Percentiles rank a stretch among this genome's conserved stretches.
Conservation (phyloP, 768 basidiomycete genomes). For the Russula dissimulans region DNA sequence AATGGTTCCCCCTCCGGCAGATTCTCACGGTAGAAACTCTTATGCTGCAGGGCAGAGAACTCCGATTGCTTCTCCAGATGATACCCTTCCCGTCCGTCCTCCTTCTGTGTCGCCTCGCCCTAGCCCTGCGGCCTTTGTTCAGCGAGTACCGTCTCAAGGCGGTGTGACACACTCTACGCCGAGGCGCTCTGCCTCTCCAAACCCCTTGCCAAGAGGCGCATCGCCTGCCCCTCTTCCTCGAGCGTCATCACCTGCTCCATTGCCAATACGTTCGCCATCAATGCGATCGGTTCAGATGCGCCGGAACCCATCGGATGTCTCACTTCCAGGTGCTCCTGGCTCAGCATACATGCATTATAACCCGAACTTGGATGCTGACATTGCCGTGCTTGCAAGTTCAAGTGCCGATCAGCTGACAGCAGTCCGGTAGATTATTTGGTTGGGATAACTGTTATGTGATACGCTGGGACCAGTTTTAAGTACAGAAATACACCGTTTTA, state of each 20-base stretch:
- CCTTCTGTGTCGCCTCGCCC: slow-evolving; percentile 12
- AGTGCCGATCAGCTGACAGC: slow-evolving; percentile 6
- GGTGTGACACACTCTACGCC: neutral
- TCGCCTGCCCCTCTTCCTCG: slow-evolving; percentile 14
- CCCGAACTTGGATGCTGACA: slow-evolving; percentile 14
- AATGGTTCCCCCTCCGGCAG: neutral
- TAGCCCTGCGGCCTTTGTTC: neutral
- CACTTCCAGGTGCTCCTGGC: slow-evolving; percentile 14
- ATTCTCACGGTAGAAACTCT: neutral
- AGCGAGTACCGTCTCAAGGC: neutral
- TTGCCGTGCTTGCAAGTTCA: slow-evolving; percentile 12
- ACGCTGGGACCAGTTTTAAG: neutral
- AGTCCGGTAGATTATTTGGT: neutral
- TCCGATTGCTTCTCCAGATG: neutral
- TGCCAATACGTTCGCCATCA: slow-evolving; percentile 15
- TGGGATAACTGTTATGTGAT: neutral
- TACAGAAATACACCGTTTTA: neutral
- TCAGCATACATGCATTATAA: slow-evolving; percentile 17
- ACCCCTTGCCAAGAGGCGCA: slow-evolving; percentile 6
- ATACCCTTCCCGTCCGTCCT: slow-evolving; percentile 9
- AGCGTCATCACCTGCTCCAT: slow-evolving; percentile 6
- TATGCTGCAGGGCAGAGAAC: neutral
- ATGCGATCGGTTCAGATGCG: neutral
- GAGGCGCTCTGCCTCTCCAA: slow-evolving; percentile 6
- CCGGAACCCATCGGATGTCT: slow-evolving; percentile 6